Conservation (phyloP, 73 alveolate species). For the Paramecium primaurelia region DNA sequence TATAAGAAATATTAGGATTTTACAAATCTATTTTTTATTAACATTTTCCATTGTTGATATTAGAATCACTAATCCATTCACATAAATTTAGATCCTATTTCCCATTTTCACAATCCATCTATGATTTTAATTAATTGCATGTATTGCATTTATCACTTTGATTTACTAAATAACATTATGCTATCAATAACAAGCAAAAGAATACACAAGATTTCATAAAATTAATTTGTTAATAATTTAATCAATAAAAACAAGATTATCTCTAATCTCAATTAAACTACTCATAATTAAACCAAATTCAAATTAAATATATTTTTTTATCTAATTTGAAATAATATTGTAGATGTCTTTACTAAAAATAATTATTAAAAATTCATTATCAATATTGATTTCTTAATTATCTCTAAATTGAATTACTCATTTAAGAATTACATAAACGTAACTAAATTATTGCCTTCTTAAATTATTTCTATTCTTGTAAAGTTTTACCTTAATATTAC, state of each 20-base stretch:
- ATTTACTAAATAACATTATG: neutral
- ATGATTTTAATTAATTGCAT: neutral
- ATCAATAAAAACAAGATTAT: no score
- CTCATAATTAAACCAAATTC: no score
- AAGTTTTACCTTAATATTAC: neutral
- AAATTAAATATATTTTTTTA: no score
- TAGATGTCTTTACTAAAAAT: no score
- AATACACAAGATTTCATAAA: neutral
- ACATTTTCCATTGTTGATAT: neutral
- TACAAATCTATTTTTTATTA: neutral
- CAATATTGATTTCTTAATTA: neutral
- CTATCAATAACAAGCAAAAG: neutral
- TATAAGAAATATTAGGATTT: neutral
- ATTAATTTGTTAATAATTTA: neutral
- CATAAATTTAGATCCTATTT: neutral
- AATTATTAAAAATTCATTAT: neutral
- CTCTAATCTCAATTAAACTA: no score
- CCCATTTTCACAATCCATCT: neutral
- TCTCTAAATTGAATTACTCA: neutral
- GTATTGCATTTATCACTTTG: neutral
- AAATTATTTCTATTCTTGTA: neutral
- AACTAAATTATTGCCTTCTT: neutral
- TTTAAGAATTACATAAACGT: neutral
- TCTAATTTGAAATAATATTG: no score
- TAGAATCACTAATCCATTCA: neutral